Evolutionary conservation across 1,284 basidiomycete genomes (phyloP).

Genomic region (Moesziomyces parantarcticus): DNA sequence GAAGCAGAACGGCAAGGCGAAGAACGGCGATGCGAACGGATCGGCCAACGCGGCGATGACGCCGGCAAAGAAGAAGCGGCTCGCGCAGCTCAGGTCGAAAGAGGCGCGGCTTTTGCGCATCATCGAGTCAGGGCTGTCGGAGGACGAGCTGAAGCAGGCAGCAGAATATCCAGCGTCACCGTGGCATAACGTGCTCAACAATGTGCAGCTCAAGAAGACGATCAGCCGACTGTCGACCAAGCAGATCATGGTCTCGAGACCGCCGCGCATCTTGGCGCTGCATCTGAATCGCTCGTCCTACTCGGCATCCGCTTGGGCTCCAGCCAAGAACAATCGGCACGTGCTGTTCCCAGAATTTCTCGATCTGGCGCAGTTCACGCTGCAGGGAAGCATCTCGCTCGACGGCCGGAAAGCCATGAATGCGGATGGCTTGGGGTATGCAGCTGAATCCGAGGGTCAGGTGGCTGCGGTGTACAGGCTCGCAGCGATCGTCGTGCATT

Average conservation of each 20-base stretch:
- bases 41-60: slow-evolving; percentile 16
- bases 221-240: slow-evolving; percentile 55
- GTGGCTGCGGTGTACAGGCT: slow-evolving; percentile 44
- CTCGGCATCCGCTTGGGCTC: slow-evolving; percentile 44
- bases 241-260: slow-evolving; percentile 62
- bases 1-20: slow-evolving; percentile 20
- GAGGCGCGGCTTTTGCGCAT: slow-evolving; percentile 29
- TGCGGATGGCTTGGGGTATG: background rate
- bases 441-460: background rate
- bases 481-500: slow-evolving; percentile 61
- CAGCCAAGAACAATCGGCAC: slow-evolving; percentile 61
- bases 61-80: slow-evolving; percentile 36
- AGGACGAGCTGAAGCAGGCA: slow-evolving; percentile 51
- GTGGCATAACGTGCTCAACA: slow-evolving; percentile 26
- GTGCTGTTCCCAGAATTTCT: slow-evolving; percentile 61
- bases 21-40: slow-evolving; percentile 21
- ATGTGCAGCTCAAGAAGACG: slow-evolving; percentile 36
- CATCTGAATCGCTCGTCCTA: slow-evolving; percentile 64
- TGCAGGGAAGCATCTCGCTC: slow-evolving; percentile 46
- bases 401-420: slow-evolving; percentile 37
- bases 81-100: slow-evolving; percentile 32
- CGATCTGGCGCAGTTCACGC: slow-evolving; percentile 50
- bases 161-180: slow-evolving; percentile 25
- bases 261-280: slow-evolving; percentile 55
- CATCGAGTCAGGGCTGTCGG: slow-evolving; percentile 47